Evolutionary conservation across 257 asterid genomes (phyloP), one percentile per base, ranked within the genome.

Genomic region (Haberlea rhodopensis): DNA sequence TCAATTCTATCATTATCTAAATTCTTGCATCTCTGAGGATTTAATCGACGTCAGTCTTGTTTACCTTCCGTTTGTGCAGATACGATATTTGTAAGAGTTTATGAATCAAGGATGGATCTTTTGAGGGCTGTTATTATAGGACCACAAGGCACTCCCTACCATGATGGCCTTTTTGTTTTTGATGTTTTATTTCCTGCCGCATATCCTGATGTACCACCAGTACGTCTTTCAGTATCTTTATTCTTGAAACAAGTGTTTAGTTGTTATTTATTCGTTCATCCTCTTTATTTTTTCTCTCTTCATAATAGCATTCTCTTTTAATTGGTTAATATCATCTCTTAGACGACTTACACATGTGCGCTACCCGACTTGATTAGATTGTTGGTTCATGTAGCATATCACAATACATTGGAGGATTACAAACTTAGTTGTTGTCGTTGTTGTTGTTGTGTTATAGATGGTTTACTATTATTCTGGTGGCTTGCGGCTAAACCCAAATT

Each of bases 141-240:
- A 61, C 87, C 87, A 23, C 80, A 75, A 66, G 87, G 87, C 59
- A 82, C 87, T 66, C 87, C 87, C 9, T 82, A 79, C 73, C 87
- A 82, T 76, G 87, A 82, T 67, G 85, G 87, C 26, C 80, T 79
- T 63, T 82, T 82, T 63, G 83, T 79, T 55, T 82, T 79, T 65
- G 83, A 82, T 70, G 70, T 72, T 43, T 63, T 71, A 45, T 79
- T 82, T 74, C 87, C 87, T 72, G 71, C 69, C 32, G 48, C 60
- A 11, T 82, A 82, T 68, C 87, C 87, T 27, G 60, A 67, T 26
- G 69, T 53, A 51, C 85, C 87, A 60, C 87, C 87, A 49, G 85
- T 79, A 75, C 22, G 85, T 58, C 51, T 56, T 13, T 49, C 5
- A 28, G 18, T 46, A 25, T 20, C 16, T 20, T 32, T 61, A 22